Base-by-base conservation (phyloP, 371 early-diverging fungal species). In the Chytridium lagenaria region DNA sequence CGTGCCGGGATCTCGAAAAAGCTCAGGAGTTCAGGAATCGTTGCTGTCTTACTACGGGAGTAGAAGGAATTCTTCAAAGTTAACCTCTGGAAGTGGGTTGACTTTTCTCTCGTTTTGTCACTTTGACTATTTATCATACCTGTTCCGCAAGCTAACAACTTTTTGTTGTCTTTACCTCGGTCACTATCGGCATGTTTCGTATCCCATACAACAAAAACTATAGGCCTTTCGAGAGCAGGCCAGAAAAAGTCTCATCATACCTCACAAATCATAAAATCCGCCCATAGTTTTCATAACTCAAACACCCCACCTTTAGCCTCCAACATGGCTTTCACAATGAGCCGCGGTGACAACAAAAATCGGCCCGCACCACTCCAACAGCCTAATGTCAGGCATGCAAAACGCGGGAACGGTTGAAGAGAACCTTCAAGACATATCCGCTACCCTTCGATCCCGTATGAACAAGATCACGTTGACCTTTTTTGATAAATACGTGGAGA, bases 401-500 rank as follows among this genome's bases (percentile, higher is more conserved):
- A 30, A 30, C 10, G 34, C 12, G 2, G 34, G 34, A 2, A 55
- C 57, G 15, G 30, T 55, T 19, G 63, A 63, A 33, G 63, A 63
- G 5, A 63, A 63, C 36, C 63, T 63, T 7, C 63, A 63, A 34
- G 63, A 63, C 36, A 34, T 34, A 2, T 55, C 57, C 5, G 33
- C 30, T 15, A 34, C 37, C 36, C 23, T 63, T 3, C 2, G 28
- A 44, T 38, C 67, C 5, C 36, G 49, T 12, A 66, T 49, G 49
- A n/a, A 66, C 28, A n/a, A 26, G 67, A 3, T 49, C 3, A 73
- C 73, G 2, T 64, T 74, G 49, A 66, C 63, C 15, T 74, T 74
- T 52, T 19, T 69, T 23, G 74, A 74, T 33, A n/a, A 50, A 2
- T 5, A 26, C 10, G 67, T 50, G 28, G 74, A 74, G 61, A n/a